Conservation (phyloP, 768 basidiomycete species). For the Glaciozyma antarctica region DNA sequence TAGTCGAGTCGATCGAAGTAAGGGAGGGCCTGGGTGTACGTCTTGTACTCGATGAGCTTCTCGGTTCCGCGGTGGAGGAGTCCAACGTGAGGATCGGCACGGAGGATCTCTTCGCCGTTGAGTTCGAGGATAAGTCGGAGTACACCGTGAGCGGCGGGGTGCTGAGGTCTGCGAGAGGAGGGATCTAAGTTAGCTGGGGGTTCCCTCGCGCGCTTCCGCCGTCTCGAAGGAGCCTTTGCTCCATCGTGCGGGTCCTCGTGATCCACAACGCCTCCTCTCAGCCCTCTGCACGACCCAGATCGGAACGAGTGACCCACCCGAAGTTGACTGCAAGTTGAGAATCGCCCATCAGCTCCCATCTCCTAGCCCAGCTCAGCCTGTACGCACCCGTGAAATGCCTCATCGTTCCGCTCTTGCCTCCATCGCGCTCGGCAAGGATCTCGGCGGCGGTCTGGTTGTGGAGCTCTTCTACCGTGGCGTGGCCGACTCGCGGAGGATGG, state of each 20-base stretch:
- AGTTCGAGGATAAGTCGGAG: slow-evolving; percentile 92
- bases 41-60: slow-evolving; percentile 98
- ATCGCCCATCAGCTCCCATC: neutral
- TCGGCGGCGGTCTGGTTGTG: slow-evolving; percentile 69
- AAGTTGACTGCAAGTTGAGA: slow-evolving; percentile 66
- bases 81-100: slow-evolving; percentile 59
- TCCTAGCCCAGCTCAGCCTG: slow-evolving; percentile 10
- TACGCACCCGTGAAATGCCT: slow-evolving; percentile 64
- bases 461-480: slow-evolving; percentile 62
- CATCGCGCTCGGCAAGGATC: slow-evolving; percentile 58
- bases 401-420: slow-evolving; percentile 46
- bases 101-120: slow-evolving; percentile 82
- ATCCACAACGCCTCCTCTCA: neutral
- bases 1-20: slow-evolving; percentile 99
- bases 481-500: neutral
- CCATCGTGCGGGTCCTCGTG: neutral
- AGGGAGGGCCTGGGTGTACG: slow-evolving; percentile 89
- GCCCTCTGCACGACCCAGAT: neutral
- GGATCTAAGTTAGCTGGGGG: neutral
- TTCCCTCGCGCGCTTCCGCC: neutral
- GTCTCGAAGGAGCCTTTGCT: neutral
- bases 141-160: slow-evolving; percentile 98
- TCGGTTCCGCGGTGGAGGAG: slow-evolving; percentile 95
- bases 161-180: slow-evolving; percentile 60
- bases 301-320: slow-evolving; percentile 47